Percentiles rank a stretch among this genome's conserved stretches.
phyloP scores from a whole-genome alignment of 1,284 basidiomycete genomes.

The Boletus sp. region DNA sequence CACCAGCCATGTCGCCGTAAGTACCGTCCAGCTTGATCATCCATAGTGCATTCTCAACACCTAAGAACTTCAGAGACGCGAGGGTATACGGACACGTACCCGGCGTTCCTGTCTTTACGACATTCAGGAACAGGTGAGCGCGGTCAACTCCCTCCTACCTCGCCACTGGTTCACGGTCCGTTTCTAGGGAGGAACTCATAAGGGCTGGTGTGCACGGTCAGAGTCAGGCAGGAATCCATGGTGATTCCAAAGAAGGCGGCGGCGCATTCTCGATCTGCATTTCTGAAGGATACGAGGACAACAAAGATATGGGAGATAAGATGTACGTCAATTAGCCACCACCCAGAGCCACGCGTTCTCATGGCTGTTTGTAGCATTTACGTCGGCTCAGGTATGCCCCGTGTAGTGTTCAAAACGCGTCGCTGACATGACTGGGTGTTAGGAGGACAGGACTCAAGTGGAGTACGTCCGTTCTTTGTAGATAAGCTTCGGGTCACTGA shows the following conservation, averaged over 20 bases:
- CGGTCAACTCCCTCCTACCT: background rate
- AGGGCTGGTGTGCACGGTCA: constrained; percentile 21
- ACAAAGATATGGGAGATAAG: constrained; percentile 36
- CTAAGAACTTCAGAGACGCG: constrained; percentile 10
- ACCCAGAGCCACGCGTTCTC: background rate
- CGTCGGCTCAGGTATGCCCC: constrained; percentile 30
- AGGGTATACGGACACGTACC: constrained; percentile 23
- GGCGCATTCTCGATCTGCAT: constrained; percentile 42
- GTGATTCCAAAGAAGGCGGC: constrained; percentile 10
- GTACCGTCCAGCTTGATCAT: background rate
- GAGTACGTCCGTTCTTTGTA: constrained; percentile 15
- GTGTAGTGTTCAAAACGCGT: background rate
- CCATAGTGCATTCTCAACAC: background rate
- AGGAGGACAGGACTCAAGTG: background rate
- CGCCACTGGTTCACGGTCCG: background rate
- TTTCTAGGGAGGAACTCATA: constrained; percentile 12
- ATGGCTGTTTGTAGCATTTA: constrained; percentile 33
- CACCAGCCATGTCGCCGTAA: constrained; percentile 19
- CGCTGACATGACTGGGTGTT: background rate
- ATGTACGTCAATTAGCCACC: constrained; percentile 33
- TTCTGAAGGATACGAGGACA: constrained; percentile 41
- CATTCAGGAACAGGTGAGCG: constrained; percentile 20
- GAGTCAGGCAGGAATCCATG: constrained; percentile 27
- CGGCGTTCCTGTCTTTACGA: background rate
- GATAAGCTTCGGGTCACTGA: background rate